Percentiles rank a stretch among this genome's conserved stretches.
Evolutionary conservation across 192 early-diverging fungal species (phyloP).

Genomic region (Phlyctochytrium arcticum): DNA sequence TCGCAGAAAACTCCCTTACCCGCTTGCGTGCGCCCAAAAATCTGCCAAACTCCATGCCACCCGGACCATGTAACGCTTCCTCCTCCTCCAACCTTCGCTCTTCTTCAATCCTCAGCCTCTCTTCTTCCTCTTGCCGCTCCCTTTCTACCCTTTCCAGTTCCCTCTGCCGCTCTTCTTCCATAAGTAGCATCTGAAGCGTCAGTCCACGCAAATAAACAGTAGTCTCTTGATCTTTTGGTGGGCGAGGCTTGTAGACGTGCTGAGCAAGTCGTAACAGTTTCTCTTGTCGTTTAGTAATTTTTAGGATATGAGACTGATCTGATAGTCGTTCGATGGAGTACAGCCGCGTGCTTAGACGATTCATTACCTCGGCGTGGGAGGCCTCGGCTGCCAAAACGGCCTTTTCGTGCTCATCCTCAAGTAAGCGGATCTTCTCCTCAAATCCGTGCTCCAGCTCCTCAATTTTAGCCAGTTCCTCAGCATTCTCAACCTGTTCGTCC

Average conservation of each 20-base stretch:
- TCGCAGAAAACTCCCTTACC: background rate
- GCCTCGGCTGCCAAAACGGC: background rate
- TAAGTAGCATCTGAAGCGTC: constrained; percentile 15
- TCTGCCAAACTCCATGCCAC: background rate
- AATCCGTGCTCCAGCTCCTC: background rate
- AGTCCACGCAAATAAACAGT: constrained; percentile 15
- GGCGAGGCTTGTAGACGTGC: constrained; percentile 3
- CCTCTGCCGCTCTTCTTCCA: constrained; percentile 7
- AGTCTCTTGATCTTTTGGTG: background rate
- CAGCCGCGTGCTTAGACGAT: background rate
- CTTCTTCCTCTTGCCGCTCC: background rate
- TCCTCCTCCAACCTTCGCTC: constrained; percentile 10
- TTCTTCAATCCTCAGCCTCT: background rate
- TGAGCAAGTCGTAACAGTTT: constrained; percentile 18
- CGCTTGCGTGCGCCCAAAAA: background rate
- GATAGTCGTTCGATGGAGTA: background rate
- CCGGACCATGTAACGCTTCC: background rate
- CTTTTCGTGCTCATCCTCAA: background rate
- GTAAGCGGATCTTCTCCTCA: background rate
- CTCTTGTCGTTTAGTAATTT: constrained; percentile 8
- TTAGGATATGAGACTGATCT: background rate
- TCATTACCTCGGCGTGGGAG: background rate
- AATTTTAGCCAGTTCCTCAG: background rate
- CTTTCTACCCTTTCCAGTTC: constrained; percentile 12
- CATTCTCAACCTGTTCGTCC: background rate